These are phyloP conservation scores for Candida dubliniensis DNA, from an alignment of 1,139 yeast species.

Conservation along the genomic window DNA sequence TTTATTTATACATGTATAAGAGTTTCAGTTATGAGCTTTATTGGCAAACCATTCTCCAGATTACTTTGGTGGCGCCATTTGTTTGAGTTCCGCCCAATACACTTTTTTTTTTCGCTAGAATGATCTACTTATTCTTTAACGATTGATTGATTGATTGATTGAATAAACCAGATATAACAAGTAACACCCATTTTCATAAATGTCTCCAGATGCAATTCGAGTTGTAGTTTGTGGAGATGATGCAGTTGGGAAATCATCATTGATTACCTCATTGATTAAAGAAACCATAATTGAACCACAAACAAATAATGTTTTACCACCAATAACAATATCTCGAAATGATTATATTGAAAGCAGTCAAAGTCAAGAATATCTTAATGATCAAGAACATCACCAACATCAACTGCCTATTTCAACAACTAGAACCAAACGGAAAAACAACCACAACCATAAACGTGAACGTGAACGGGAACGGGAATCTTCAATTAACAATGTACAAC, in stretches of 20 bases:
- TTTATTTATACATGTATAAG: neutral
- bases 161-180: neutral
- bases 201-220: slow-evolving; percentile 56
- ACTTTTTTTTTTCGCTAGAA: neutral
- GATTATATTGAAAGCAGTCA: slow-evolving; percentile 36
- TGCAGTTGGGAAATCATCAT: slow-evolving; percentile 78
- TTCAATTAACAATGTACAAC: slow-evolving; percentile 9
- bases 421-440: neutral
- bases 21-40: neutral
- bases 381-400: neutral
- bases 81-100: neutral
- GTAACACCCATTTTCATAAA: slow-evolving; percentile 3
- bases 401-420: too few species aligned
- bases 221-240: slow-evolving; percentile 97
- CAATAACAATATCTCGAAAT: slow-evolving; percentile 62
- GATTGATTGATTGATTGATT: neutral
- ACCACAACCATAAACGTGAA: neutral
- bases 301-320: slow-evolving; percentile 70
- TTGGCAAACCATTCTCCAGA: too few species aligned
- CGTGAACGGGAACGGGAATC: neutral
- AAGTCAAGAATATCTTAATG: slow-evolving; percentile 22
- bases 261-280: slow-evolving; percentile 77
- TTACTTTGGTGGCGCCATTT: too few species aligned
- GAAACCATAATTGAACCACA: slow-evolving; percentile 66
- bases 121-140: slow-evolving; percentile 1